Conservation (phyloP, 2,329 filamentous ascomycete genomes). For the Trichoderma citrinoviride region DNA sequence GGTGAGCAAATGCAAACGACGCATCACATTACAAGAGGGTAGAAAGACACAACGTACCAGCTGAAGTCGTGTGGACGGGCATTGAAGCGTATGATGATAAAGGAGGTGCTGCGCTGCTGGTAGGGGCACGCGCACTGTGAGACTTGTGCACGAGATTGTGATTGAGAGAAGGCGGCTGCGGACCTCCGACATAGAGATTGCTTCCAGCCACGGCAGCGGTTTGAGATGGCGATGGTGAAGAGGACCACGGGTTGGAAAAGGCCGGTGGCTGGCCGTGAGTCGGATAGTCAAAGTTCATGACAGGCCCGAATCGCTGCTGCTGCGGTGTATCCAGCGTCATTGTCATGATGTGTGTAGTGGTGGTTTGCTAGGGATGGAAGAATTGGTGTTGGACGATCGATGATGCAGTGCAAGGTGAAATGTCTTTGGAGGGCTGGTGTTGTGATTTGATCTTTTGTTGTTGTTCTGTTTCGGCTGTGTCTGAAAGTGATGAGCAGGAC, state of each 20-base stretch:
- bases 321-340: slow-evolving; percentile 93
- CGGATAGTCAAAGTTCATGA: slow-evolving; percentile 75
- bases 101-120: slow-evolving; percentile 53
- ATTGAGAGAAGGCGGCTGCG: slow-evolving; percentile 43
- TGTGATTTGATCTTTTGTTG: neutral
- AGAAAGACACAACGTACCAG: slow-evolving; percentile 52
- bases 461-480: neutral
- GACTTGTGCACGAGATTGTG: slow-evolving; percentile 54
- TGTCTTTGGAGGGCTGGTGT: neutral
- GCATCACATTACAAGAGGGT: neutral
- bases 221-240: slow-evolving; percentile 46
- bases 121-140: slow-evolving; percentile 53
- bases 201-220: slow-evolving; percentile 52
- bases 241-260: slow-evolving; percentile 89
- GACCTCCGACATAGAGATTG: slow-evolving; percentile 63
- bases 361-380: neutral
- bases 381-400: neutral
- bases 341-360: slow-evolving; percentile 64
- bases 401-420: neutral
- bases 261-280: slow-evolving; percentile 57
- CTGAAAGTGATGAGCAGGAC: neutral
- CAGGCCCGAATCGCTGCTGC: slow-evolving; percentile 71
- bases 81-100: slow-evolving; percentile 72
- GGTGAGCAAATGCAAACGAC: slow-evolving; percentile 49
- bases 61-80: slow-evolving; percentile 69